Conservation (phyloP, 2,329 filamentous ascomycete genomes). For the Ceratocystis colombiana region DNA sequence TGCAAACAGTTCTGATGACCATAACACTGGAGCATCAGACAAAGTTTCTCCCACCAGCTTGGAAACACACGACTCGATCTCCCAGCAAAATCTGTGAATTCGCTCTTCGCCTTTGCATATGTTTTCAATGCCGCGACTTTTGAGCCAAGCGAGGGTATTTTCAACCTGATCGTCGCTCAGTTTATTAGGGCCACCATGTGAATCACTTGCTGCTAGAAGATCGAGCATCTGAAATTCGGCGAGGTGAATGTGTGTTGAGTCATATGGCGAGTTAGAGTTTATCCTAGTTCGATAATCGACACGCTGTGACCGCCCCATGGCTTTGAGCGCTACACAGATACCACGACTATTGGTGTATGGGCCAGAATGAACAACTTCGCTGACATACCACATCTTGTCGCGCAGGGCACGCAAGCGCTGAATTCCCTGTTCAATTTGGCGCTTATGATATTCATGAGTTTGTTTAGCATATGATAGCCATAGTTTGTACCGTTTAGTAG, state of each 20-base stretch:
- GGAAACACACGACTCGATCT: slow-evolving; percentile 75
- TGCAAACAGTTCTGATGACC: slow-evolving; percentile 82
- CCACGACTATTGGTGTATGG: slow-evolving; percentile 80
- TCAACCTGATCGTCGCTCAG: slow-evolving; percentile 91
- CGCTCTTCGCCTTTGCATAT: slow-evolving; percentile 92
- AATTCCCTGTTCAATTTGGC: slow-evolving; percentile 64
- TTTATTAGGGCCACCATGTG: slow-evolving; percentile 87
- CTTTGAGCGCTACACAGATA: slow-evolving; percentile 77
- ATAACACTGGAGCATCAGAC: slow-evolving; percentile 74
- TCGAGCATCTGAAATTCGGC: slow-evolving; percentile 80
- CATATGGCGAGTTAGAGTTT: slow-evolving; percentile 36
- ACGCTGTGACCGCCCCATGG: slow-evolving; percentile 64
- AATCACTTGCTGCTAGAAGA: slow-evolving; percentile 68
- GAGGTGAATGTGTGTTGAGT: slow-evolving; percentile 60
- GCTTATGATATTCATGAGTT: slow-evolving; percentile 67
- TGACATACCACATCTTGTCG: slow-evolving; percentile 98
- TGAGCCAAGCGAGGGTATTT: slow-evolving; percentile 71
- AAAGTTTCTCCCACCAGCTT: slow-evolving; percentile 78
- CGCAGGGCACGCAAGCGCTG: slow-evolving; percentile 62
- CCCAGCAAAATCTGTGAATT: slow-evolving; percentile 86
- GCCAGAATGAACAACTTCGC: slow-evolving; percentile 81
- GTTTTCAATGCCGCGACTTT: slow-evolving; percentile 73
- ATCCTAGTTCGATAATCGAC: slow-evolving; percentile 30
- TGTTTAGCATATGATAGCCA: slow-evolving; percentile 79
- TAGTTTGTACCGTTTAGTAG: slow-evolving; percentile 67